Conservation (phyloP, 208 protist genomes). For the Herpetomonas tarakana region DNA sequence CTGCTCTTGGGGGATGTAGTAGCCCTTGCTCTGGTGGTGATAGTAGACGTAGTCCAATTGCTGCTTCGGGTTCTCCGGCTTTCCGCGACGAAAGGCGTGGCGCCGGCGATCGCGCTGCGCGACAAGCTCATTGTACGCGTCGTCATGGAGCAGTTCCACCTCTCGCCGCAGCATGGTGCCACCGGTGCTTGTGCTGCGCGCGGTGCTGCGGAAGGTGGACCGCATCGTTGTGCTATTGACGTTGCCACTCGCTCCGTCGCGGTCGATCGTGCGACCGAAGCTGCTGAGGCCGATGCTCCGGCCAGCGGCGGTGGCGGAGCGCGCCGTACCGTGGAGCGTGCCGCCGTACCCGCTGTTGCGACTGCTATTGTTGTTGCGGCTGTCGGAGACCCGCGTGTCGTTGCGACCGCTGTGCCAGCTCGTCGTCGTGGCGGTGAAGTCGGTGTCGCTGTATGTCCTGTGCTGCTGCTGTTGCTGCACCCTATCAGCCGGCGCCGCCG, state of each 20-base stretch:
- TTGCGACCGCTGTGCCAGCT: not conserved
- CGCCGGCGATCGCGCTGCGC: slow-evolving; percentile 34
- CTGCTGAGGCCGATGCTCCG: not conserved
- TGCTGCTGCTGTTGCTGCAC: not conserved
- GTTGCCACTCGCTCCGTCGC: not conserved
- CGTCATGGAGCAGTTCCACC: slow-evolving; percentile 44
- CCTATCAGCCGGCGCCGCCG: not conserved
- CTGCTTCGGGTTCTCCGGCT: slow-evolving; percentile 19
- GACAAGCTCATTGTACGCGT: slow-evolving; percentile 40
- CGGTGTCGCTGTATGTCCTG: not conserved
- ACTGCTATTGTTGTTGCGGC: not conserved
- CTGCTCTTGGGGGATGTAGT: slow-evolving; percentile 68
- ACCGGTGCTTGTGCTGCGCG: slow-evolving; percentile 18
- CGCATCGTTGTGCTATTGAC: slow-evolving; percentile 5
- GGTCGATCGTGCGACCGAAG: slow-evolving; percentile 1
- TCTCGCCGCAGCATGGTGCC: slow-evolving; percentile 39
- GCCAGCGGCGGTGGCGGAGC: not conserved
- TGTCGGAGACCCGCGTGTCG: not conserved
- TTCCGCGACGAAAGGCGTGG: slow-evolving; percentile 38
- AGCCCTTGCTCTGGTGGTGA: slow-evolving; percentile 85
- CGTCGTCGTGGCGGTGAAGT: not conserved
- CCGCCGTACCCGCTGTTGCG: not conserved
- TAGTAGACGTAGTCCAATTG: slow-evolving; percentile 72
- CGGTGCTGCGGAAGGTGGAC: slow-evolving; percentile 9
- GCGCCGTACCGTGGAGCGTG: not conserved